Base-by-base conservation (phyloP, 768 basidiomycete genomes). In the Boletus subcaerulescens region DNA sequence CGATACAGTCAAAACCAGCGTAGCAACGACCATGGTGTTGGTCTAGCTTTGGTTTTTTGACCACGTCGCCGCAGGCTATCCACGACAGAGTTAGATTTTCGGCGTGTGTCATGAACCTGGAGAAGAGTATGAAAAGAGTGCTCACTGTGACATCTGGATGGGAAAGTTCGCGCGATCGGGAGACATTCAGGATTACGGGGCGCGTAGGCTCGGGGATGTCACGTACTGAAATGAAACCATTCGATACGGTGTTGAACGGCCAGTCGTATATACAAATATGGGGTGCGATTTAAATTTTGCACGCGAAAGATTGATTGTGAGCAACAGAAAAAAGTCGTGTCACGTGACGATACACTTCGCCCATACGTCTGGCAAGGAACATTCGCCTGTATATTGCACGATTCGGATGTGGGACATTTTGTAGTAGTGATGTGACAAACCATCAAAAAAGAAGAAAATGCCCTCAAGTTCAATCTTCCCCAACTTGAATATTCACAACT, bases 21-120 rank as follows among this genome's bases (percentile, higher is more conserved):
- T 84, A 74, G 64, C 89, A 93, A 43, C 79, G 74, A 29, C 64
- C 67, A 45, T 68, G 60, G 64, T 96, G 93, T 66, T 86, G 82
- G 70, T 96, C 92, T 1, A 97, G 80, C 70, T 94, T 93, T 13
- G 94, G 94, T 65, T 97, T 97, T 72, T 93, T 97, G 29, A 96
- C 85, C 11, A 92, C 86, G 61, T 97, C 94, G 48, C 80, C 75
- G 69, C 94, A 97, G 35, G 69, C 91, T 91, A 11, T 44, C 17
- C n/a, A 42, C 15, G 15, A 13, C 4, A 29, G 1, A 2, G 41
- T 50, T 13, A 5, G 20, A 13, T 13, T 8, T 1, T 5, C 50
- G 5, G 45, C 29, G 41, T 52, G 5, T 1, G n/a, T n/a, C 38
- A 10, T 15, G 15, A 35, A 10, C 45, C 22, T 36, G 42, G 14